Evolutionary conservation across 805 yeast genomes (phyloP).

Genomic region (Lachancea dasiensis): DNA sequence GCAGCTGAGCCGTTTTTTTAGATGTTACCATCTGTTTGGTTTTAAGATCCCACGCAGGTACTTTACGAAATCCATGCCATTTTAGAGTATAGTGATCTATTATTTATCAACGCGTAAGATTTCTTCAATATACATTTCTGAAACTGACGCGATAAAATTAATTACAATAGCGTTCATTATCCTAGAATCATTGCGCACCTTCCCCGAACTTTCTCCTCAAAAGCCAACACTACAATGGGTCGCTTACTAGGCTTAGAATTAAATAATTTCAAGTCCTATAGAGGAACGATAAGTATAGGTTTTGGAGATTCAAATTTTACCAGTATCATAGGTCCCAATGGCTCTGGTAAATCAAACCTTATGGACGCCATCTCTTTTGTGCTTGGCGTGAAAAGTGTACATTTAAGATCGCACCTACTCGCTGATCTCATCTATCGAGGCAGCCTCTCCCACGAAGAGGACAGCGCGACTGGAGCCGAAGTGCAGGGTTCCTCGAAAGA

Average conservation of each 20-base stretch:
- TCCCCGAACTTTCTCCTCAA: too few relatives aligned
- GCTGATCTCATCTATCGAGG: constrained; percentile 82
- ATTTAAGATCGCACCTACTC: constrained; percentile 66
- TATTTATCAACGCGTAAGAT: too few relatives aligned
- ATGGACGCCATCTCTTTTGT: constrained; percentile 97
- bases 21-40: too few relatives aligned
- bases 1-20: too few relatives aligned
- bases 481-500: constrained; percentile 14
- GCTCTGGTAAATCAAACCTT: constrained; percentile 95
- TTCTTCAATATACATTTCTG: too few relatives aligned
- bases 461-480: constrained; percentile 8
- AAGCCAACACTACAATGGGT: constrained; percentile 51
- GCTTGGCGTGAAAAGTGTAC: constrained; percentile 71
- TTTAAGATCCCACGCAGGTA: too few relatives aligned
- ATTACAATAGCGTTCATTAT: too few relatives aligned
- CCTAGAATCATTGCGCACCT: too few relatives aligned
- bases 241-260: constrained; percentile 72
- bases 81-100: too few relatives aligned
- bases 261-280: constrained; percentile 85
- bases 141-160: constrained; percentile 6
- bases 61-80: too few relatives aligned
- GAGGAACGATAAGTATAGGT: constrained; percentile 68
- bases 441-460: constrained; percentile 25
- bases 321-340: constrained; percentile 96
- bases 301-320: constrained; percentile 82